Conservation (phyloP, 257 asterid species). For the Vinca minor region DNA sequence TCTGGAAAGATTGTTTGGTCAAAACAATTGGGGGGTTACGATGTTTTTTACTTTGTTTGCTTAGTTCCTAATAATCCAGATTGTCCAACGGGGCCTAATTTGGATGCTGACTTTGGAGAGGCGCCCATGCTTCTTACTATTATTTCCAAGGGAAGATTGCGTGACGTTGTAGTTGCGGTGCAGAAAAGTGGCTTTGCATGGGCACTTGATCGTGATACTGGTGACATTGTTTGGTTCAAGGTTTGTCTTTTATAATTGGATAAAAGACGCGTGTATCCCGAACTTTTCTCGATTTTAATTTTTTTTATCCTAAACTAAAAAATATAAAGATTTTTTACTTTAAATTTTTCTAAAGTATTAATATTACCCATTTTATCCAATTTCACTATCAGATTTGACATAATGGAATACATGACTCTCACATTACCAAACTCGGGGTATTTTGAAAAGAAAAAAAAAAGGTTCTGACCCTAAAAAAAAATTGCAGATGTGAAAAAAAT, state of each 20-base stretch:
- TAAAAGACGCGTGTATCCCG: no score
- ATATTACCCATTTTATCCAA: no score
- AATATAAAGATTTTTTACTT: no score
- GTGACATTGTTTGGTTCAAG: slow-evolving; percentile 42
- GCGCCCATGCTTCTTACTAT: slow-evolving; percentile 62
- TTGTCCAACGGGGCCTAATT: slow-evolving; percentile 64
- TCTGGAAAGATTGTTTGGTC: slow-evolving; percentile 55
- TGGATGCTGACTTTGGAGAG: slow-evolving; percentile 82
- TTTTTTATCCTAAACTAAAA: no score
- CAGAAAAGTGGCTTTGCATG: slow-evolving; percentile 74
- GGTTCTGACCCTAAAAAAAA: no score
- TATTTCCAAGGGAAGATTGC: slow-evolving; percentile 18
- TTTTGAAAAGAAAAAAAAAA: no score
- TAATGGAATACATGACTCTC: no score
- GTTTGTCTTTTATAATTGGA: slow-evolving; percentile 18
- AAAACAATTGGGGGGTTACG: slow-evolving; percentile 48
- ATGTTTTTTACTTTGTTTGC: slow-evolving; percentile 52
- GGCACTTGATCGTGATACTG: slow-evolving; percentile 53
- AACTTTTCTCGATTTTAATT: no score
- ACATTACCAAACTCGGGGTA: no score
- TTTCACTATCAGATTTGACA: no score
- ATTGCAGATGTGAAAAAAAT: no score
- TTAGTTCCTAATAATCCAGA: slow-evolving; percentile 54
- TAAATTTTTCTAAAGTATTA: no score
- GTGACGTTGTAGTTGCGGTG: slow-evolving; percentile 59